Evolutionary conservation across 176 grass and related monocot genomes (phyloP), one percentile per base, ranked within the genome.

Genomic region (Hsuehochloa calcarea): DNA sequence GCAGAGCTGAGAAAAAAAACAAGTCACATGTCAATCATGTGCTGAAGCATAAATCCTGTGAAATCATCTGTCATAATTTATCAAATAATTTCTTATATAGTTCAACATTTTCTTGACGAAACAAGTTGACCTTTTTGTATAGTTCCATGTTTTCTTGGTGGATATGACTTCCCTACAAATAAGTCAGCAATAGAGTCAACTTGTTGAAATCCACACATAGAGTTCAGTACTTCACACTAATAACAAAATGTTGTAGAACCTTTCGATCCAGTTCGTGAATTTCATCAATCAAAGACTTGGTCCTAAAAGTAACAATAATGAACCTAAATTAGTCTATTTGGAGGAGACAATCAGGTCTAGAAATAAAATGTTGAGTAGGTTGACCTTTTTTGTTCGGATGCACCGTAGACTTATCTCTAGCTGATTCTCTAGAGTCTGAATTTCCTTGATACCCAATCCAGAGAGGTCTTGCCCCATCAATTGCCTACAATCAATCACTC

Each of bases 401-500:
- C 72, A 77, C 54, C 43, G 80, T 10, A 89, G 14, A 49, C 94
- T 94, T 70, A 70, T 94, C 82, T 97, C 88, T 65, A 97, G 84
- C 83, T 84, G 86, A 81, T 72, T 92, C 75, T 97, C 92, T 84
- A 92, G 84, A 82, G 75, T 85, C 82, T 94, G 90, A 46, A 97
- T 80, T 72, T 91, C 94, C 72, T 97, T 94, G 16, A 88, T 66
- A 47, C 72, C 56, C 68, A 94, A 20, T 52, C 92, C 86, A 3
- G 94, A 92, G 75, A 97, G 83, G 63, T 97, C 88, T 82, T 94
- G 88, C 45, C 94, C 94, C 88, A 87, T 87, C 90, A 94, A 88
- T 58, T 89, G 83, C 90, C 92, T 97, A 81, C 50, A 82, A 55
- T 62, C 19, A 26, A 58, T 60, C 40, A 61, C 39, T 4, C 3